A percentile compares a stretch with the other conserved stretches of the same genome.
Conservation (phyloP, 192 early-diverging fungal species). For the Gryganskiella cystojenkinii region DNA sequence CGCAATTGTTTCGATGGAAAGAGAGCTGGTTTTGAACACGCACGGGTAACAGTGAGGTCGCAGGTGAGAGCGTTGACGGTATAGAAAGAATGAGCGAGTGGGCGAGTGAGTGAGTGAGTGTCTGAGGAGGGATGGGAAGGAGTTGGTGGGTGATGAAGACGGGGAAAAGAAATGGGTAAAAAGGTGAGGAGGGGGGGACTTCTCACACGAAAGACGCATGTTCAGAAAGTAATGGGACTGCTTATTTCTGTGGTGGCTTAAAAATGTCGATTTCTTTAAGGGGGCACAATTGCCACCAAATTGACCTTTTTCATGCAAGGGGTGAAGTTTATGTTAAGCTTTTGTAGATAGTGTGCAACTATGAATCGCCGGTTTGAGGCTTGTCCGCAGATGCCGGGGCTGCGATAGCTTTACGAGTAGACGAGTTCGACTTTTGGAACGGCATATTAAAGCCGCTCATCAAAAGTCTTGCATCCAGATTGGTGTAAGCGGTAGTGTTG, state of each 20-base stretch:
- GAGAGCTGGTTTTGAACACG: too few species aligned
- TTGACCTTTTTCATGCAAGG: too few species aligned
- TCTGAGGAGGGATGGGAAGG: background rate
- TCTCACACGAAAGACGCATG: too few species aligned
- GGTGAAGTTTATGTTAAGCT: background rate
- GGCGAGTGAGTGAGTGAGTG: too few species aligned
- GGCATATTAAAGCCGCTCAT: constrained; percentile 93
- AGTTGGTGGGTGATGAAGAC: background rate
- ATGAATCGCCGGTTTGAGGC: background rate
- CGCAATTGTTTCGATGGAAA: too few species aligned
- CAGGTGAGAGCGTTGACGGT: background rate
- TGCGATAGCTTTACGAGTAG: constrained; percentile 6
- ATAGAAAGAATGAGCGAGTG: background rate
- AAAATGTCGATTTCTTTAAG: too few species aligned
- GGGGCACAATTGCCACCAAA: too few species aligned
- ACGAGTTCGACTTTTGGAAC: constrained; percentile 60
- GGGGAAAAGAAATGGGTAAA: background rate
- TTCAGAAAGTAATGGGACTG: too few species aligned
- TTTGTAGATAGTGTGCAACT: background rate
- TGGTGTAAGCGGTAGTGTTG: constrained; percentile 82
- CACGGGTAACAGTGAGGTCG: too few species aligned
- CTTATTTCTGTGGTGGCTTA: too few species aligned
- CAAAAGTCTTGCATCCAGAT: constrained; percentile 81
- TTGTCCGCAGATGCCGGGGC: background rate
- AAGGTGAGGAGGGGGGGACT: background rate